A percentile compares a stretch with the other conserved stretches of the same genome.
Evolutionary conservation across 2,329 filamentous ascomycete species (phyloP).

Genomic region (Metarhizium robertsii): DNA sequence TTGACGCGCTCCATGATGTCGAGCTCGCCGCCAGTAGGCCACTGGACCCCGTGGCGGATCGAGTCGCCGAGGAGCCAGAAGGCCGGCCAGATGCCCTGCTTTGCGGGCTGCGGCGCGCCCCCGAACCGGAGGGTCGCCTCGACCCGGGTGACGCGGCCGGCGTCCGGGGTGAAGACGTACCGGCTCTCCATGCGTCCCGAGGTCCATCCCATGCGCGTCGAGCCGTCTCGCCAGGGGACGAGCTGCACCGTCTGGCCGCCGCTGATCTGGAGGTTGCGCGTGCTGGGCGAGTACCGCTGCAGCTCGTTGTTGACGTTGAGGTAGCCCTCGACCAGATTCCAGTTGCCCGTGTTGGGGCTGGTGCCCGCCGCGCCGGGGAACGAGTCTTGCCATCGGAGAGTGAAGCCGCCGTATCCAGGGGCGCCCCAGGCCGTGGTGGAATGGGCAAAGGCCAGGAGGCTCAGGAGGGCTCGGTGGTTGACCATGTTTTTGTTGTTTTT

Average conservation of each 20-base stretch:
- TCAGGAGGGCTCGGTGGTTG: constrained; percentile 11
- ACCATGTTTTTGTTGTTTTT: constrained; percentile 11
- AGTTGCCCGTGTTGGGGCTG: constrained; percentile 24
- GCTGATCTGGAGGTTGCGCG: constrained; percentile 39
- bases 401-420: constrained; percentile 30
- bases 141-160: constrained; percentile 35
- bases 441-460: constrained; percentile 20
- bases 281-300: constrained; percentile 37
- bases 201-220: constrained; percentile 35
- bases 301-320: constrained; percentile 42
- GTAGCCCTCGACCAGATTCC: constrained; percentile 31
- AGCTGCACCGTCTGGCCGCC: constrained; percentile 42
- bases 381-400: constrained; percentile 31
- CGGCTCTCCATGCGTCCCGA: constrained; percentile 45
- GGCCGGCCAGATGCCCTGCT: constrained; percentile 49
- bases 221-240: constrained; percentile 32
- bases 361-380: constrained; percentile 29
- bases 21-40: constrained; percentile 47
- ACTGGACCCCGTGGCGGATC: constrained; percentile 35
- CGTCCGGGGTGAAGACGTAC: constrained; percentile 33
- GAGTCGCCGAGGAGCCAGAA: constrained; percentile 48
- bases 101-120: constrained; percentile 26
- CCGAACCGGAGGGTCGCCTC: constrained; percentile 40
- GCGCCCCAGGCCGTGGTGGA: constrained; percentile 26
- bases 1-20: constrained; percentile 50